Evolutionary conservation across 176 grass and related monocot genomes (phyloP), one percentile per base, ranked within the genome.

Genomic region (Eleusine indica): DNA sequence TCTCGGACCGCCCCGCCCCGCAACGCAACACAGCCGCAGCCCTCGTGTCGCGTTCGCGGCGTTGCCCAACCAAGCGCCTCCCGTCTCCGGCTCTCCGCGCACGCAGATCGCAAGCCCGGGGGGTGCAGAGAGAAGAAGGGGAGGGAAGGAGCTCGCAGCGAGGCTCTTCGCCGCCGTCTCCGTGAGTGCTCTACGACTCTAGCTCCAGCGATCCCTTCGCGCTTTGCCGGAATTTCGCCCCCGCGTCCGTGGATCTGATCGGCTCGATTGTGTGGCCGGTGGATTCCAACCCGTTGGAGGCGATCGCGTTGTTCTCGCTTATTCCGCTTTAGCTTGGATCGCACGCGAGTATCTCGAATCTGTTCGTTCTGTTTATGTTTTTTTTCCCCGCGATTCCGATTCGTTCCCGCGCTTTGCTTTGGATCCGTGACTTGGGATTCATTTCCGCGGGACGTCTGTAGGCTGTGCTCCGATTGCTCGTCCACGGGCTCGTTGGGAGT

Each of bases 221-320:
- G 53, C 7, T 22, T 0, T 38, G 2, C 38, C 1, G 4, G 73
- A 28, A 44, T 65, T 22, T 40, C 64, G 15, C 79, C 66, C 18
- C 78, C 12, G 39, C 75, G 41, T 61, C 22, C 61, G 38, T 49
- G 54, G 88, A 89, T 86, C 88, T 82, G 83, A n/a, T 49, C 66
- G 6, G 47, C 10, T 47, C 39, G 63, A 12, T 35, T 14, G 65
- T 29, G 43, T 18, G 43, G 48, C 12, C 39, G 37, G 17, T 35
- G 1, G 66, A 58, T 3, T 58, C 4, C 16, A 66, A 37, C 13
- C 11, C 14, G 29, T 13, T 1, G 12, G 64, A 37, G 4, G 3
- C 18, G 30, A 52, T 68, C 0, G 43, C 13, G 22, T 10, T 42
- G 9, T 17, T 0, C 25, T 18, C n/a, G 22, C 28, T 62, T 28